Percentiles rank a stretch among this genome's conserved stretches.
Evolutionary conservation across 129 eudicot genomes (phyloP).

Genomic region (Tanacetum coccineum): DNA sequence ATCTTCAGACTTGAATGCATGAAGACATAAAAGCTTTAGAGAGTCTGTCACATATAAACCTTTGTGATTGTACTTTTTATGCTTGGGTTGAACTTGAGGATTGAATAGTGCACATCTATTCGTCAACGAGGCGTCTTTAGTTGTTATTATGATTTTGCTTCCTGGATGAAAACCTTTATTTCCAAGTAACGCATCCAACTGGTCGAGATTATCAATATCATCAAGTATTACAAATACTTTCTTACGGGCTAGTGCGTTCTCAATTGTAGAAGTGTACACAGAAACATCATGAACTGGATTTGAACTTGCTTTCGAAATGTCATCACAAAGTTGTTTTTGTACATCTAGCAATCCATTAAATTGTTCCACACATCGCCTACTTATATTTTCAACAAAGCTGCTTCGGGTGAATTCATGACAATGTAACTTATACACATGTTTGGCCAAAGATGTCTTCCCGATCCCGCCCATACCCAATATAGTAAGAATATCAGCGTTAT

Average conservation of each 20-base stretch:
- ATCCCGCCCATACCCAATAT: no score
- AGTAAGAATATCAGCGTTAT: no score
- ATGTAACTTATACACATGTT: no score
- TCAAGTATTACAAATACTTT: slow-evolving; percentile 28
- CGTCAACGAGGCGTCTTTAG: slow-evolving; percentile 7
- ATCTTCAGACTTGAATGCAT: not conserved
- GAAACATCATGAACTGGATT: not conserved
- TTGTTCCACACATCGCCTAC: not conserved
- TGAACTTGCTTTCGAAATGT: slow-evolving; percentile 4
- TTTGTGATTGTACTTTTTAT: not conserved
- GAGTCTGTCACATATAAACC: not conserved
- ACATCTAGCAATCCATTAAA: slow-evolving; percentile 7
- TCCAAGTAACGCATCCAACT: slow-evolving; percentile 29
- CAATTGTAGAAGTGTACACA: slow-evolving; percentile 5
- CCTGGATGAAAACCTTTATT: slow-evolving; percentile 23
- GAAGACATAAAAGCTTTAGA: slow-evolving; percentile 26
- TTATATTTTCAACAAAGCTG: slow-evolving; percentile 21
- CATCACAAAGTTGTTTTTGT: slow-evolving; percentile 16
- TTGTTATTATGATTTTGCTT: slow-evolving; percentile 30
- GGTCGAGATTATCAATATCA: slow-evolving; percentile 24
- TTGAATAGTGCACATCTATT: not conserved
- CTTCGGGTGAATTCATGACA: slow-evolving; percentile 3
- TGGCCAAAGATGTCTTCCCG: no score
- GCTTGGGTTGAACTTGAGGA: not conserved
- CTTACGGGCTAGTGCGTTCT: not conserved